Base-by-base conservation (phyloP, 495 filamentous ascomycete genomes). In the Xylaria intraflava region DNA sequence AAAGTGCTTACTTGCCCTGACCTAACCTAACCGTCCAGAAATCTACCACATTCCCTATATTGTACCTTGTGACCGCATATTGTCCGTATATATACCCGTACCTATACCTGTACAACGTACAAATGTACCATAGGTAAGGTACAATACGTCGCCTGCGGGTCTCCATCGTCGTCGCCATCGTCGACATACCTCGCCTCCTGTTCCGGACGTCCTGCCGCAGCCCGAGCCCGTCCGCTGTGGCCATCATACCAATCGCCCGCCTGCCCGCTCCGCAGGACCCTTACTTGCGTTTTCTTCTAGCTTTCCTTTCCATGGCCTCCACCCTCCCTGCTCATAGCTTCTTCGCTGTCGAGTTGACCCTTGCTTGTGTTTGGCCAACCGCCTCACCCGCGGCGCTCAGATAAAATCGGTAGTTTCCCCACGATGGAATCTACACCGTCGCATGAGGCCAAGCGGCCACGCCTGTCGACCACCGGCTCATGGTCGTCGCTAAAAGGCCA, bases 361-460 rank as follows among this genome's bases (percentile, higher is more conserved):
- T 35, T 42, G 44, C 36, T 43, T 48, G 36, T 48, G 33, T 48
- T 48, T 41, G 51, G 35, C 52, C 44, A 48, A 27, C 52, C 52
- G 44, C 42, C 42, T 66, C 58, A 64, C 63, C 61, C n/a, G n/a
- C n/a, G 65, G 59, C 65, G 59, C 59, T 64, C 57, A 58, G 46
- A 39, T 66, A 56, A 58, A 49, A 52, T 54, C 57, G 52, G 55
- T 59, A 67, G 61, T 59, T 56, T 56, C 60, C 66, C 73, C 70
- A 75, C 69, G 69, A 78, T 78, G 75, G 75, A 78, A 65, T 64
- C 62, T 66, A 69, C n/a, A n/a, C n/a, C 69, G 57, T 69, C 58
- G 67, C 71, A 72, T 58, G 73, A 73, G 59, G 59, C 59, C 56
- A 78, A 78, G 65, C 72, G 75, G 52, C 71, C 69, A 54, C 74